Evolutionary conservation across 257 asterid species (phyloP).

Genomic region (Cordia subcordata): DNA sequence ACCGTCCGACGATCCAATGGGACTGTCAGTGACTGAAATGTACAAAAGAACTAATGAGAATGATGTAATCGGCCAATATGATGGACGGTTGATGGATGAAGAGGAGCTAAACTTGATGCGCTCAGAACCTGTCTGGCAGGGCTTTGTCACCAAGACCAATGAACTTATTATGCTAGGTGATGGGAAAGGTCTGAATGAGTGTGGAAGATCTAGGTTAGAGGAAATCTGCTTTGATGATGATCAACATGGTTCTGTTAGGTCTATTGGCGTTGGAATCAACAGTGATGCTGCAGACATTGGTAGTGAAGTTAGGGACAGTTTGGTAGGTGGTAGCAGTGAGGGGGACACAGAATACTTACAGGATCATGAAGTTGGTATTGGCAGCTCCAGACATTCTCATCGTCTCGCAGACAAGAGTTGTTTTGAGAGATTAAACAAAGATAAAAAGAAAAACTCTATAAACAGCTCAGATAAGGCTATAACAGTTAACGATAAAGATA

Average conservation of each 20-base stretch:
- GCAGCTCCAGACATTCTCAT: conserved; percentile 17
- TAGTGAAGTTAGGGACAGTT: conserved; percentile 22
- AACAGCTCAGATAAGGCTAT: conserved; percentile 9
- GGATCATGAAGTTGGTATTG: conserved; percentile 18
- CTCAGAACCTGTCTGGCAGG: conserved; percentile 28
- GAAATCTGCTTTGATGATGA: conserved; percentile 20
- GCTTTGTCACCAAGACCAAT: conserved; percentile 24
- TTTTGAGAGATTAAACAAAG: conserved; percentile 10
- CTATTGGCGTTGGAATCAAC: conserved; percentile 27
- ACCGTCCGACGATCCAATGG: conserved; percentile 19
- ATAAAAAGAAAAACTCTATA: conserved; percentile 7
- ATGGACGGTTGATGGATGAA: conserved; percentile 26
- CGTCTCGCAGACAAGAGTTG: conserved; percentile 18
- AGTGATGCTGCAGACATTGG: conserved; percentile 23
- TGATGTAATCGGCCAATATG: conserved; percentile 15
- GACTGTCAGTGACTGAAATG: conserved; percentile 14
- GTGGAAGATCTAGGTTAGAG: conserved; percentile 16
- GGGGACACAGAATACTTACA: conserved; percentile 15
- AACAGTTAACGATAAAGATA: conserved; percentile 12
- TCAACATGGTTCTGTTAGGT: conserved; percentile 28
- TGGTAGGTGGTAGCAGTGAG: conserved; percentile 21
- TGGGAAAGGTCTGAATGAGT: conserved; percentile 11
- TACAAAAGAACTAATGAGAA: conserved; percentile 14
- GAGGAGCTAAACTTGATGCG: conserved; percentile 23
- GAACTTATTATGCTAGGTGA: conserved; percentile 19